Evolutionary conservation across 1,284 basidiomycete species (phyloP), one percentile per base, ranked within the genome.

Genomic region (Sanghuangporus baumii): DNA sequence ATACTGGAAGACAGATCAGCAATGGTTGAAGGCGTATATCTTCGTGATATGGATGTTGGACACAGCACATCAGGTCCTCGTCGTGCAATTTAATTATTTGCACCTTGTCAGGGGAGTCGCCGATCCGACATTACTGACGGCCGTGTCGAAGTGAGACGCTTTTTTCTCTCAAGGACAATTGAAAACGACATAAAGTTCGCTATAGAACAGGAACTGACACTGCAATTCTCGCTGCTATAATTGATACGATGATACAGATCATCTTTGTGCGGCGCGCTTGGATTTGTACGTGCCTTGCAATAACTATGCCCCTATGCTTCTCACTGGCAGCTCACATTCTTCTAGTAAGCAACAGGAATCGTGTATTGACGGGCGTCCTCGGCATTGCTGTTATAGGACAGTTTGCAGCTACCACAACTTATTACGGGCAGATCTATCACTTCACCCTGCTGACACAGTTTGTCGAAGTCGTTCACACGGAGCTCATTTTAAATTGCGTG

Each of bases 401-500:
- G 20, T 18, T 62, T 18, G 18, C 31, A 6, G 4, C 36, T 23
- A 47, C 6, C 23, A 9, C 31, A 12, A 16, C 34, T n/a, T 47
- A 20, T 66, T 70, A 70, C 68, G 66, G 26, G 7, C 20, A 46
- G 9, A 18, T 43, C 2, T 52, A 14, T 16, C n/a, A 23, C n/a
- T 41, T 57, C 11, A 40, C 36, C 36, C 23, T 41, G 23, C 14
- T 31, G 3, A 23, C 14, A n/a, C 20, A 50, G 34, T 11, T 48
- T 12, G 11, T 38, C 23, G 70, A 69, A 93, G 74, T 14, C 20
- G 12, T 90, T 94, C 20, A 94, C 94, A 7, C 37, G 16, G 26
- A 26, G 36, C 34, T n/a, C 6, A 37, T 43, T 12, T 14, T 52
- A 18, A 60, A 63, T 59, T 51, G 43, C 36, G 26, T 60, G 16